Percentiles rank a stretch among this genome's conserved stretches.
Evolutionary conservation across 306 rosid genomes (phyloP).

Genomic region (Gillenia trifoliata): DNA sequence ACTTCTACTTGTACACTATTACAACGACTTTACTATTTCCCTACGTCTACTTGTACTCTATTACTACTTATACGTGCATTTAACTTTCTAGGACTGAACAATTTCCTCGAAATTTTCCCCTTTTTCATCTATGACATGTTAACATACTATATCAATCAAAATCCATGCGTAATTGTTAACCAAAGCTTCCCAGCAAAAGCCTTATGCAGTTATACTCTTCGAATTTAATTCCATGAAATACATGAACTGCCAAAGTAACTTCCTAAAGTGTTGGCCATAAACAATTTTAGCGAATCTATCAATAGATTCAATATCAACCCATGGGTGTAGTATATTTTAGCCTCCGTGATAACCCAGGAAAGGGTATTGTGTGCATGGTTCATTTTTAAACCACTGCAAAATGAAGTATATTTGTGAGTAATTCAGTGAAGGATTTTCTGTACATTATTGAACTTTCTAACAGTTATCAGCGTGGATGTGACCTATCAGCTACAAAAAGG

Average conservation of each 20-base stretch:
- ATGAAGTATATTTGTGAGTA: too few species aligned
- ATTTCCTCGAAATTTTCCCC: not conserved
- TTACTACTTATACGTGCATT: not conserved
- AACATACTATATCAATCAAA: not conserved
- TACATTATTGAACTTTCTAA: not conserved
- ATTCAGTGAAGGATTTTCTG: too few species aligned
- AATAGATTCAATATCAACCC: not conserved
- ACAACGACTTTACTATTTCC: not conserved
- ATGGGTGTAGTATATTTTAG: not conserved
- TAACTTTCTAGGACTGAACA: not conserved
- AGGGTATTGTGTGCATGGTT: not conserved
- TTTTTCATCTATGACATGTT: not conserved
- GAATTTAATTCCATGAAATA: not conserved
- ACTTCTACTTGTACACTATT: slow-evolving; percentile 2
- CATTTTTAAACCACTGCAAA: not conserved
- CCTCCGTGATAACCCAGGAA: not conserved
- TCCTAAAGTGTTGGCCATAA: not conserved
- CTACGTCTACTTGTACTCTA: not conserved
- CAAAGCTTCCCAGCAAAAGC: not conserved
- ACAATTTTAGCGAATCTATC: not conserved
- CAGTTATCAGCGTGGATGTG: not conserved
- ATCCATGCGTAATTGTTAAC: not conserved
- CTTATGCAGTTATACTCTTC: not conserved
- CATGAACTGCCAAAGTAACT: not conserved
- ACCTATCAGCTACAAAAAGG: not conserved